A percentile compares a stretch with the other conserved stretches of the same genome.
Evolutionary conservation across 2,329 filamentous ascomycete species (phyloP).

Genomic region (Emergomyces africanus): DNA sequence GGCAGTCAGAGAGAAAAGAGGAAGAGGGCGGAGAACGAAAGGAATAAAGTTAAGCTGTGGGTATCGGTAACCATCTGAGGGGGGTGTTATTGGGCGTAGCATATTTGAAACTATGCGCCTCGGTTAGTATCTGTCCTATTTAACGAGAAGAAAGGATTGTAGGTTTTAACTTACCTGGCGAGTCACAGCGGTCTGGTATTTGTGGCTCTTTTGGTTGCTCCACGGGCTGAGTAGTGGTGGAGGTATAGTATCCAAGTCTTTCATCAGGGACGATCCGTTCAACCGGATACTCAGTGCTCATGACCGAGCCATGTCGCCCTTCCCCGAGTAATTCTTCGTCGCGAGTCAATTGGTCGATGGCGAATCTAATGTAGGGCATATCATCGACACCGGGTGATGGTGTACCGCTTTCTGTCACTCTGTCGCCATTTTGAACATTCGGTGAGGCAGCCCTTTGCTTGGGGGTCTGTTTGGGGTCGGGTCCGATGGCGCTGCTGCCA

Average conservation of each 20-base stretch:
- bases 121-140: neutral
- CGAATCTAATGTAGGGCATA: constrained; percentile 77
- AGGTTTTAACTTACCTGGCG: neutral
- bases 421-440: constrained; percentile 18
- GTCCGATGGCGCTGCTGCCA: constrained; percentile 1
- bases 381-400: constrained; percentile 70
- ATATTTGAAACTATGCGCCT: constrained; percentile 26
- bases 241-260: constrained; percentile 31
- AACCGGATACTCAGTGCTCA: constrained; percentile 35
- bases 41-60: constrained; percentile 57
- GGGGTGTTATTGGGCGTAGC: constrained; percentile 36
- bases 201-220: constrained; percentile 15
- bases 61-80: constrained; percentile 31
- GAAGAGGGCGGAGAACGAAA: constrained; percentile 52
- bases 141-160: neutral
- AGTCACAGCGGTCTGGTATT: constrained; percentile 3
- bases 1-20: constrained; percentile 47
- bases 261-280: constrained; percentile 39
- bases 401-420: constrained; percentile 25
- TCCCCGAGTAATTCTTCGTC: constrained; percentile 51
- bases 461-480: neutral
- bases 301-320: constrained; percentile 37
- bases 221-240: constrained; percentile 20
- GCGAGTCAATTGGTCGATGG: constrained; percentile 73
- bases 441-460: constrained; percentile 3